phyloP scores from a whole-genome alignment of 768 basidiomycete genomes.

The Mycena albidolilacea region DNA sequence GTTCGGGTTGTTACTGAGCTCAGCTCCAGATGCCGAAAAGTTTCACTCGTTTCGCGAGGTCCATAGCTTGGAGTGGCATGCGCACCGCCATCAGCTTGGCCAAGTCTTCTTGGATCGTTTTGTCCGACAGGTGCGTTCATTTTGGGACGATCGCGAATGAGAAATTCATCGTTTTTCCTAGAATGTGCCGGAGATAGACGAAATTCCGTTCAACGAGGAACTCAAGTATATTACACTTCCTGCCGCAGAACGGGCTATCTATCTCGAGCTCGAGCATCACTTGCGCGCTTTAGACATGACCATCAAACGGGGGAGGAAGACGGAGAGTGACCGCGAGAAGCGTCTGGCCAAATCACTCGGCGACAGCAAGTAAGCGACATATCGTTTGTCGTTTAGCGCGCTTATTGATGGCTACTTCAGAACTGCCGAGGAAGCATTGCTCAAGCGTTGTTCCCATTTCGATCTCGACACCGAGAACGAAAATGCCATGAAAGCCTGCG shows the following conservation, averaged over 20 bases:
- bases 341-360: slow-evolving; percentile 91
- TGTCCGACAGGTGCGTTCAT: slow-evolving; percentile 80
- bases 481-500: slow-evolving; percentile 93
- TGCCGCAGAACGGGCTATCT: slow-evolving; percentile 94
- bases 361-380: slow-evolving; percentile 81
- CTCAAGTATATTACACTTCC: slow-evolving; percentile 81
- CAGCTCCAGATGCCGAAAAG: slow-evolving; percentile 79
- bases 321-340: slow-evolving; percentile 89
- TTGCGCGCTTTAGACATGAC: slow-evolving; percentile 93
- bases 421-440: slow-evolving; percentile 91
- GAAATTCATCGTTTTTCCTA: slow-evolving; percentile 46
- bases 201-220: slow-evolving; percentile 85
- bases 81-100: slow-evolving; percentile 85
- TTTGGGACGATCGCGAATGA: neutral
- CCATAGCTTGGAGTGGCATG: slow-evolving; percentile 93
- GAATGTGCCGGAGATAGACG: slow-evolving; percentile 97
- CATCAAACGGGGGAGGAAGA: slow-evolving; percentile 71
- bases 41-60: slow-evolving; percentile 98
- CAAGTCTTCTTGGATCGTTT: slow-evolving; percentile 87
- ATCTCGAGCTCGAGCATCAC: slow-evolving; percentile 95
- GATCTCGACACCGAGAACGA: slow-evolving; percentile 81
- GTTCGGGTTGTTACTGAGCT: slow-evolving; percentile 38
- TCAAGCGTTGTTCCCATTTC: slow-evolving; percentile 97
- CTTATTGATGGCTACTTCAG: slow-evolving; percentile 53
- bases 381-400: slow-evolving; percentile 1